phyloP scores from a whole-genome alignment of 208 protist genomes.

The Leishmania aethiopica region DNA sequence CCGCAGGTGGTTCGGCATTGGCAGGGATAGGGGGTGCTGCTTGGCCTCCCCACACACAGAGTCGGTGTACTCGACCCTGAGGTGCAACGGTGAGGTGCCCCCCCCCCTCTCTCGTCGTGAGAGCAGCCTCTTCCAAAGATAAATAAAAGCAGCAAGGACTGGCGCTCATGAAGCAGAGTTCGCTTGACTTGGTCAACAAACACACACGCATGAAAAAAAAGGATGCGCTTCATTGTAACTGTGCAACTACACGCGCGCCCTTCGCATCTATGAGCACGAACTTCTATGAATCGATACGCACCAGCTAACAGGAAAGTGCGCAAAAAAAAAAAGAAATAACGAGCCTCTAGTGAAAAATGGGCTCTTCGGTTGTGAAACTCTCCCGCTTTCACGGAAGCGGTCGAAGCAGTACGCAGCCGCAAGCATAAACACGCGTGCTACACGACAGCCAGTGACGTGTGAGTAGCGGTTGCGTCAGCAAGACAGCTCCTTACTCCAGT shows the following conservation, averaged over 20 bases:
- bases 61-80: background rate
- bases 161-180: background rate
- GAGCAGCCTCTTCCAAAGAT: background rate
- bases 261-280: background rate
- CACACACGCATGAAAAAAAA: background rate
- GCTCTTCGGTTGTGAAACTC: too few relatives aligned
- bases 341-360: background rate
- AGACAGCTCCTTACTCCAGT: conserved; percentile 36
- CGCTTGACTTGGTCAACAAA: background rate
- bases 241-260: background rate
- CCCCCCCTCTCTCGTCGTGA: background rate
- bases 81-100: background rate
- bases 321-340: background rate
- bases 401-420: background rate
- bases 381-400: too few relatives aligned
- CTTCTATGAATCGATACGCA: background rate
- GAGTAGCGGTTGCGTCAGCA: background rate
- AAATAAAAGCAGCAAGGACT: background rate
- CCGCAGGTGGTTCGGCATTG: background rate
- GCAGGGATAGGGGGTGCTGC: background rate
- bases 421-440: background rate
- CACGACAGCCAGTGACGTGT: background rate
- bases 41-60: background rate
- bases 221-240: background rate
- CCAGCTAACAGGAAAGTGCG: background rate